Conservation (phyloP, 1,139 yeast genomes). For the Pichia sp. region DNA sequence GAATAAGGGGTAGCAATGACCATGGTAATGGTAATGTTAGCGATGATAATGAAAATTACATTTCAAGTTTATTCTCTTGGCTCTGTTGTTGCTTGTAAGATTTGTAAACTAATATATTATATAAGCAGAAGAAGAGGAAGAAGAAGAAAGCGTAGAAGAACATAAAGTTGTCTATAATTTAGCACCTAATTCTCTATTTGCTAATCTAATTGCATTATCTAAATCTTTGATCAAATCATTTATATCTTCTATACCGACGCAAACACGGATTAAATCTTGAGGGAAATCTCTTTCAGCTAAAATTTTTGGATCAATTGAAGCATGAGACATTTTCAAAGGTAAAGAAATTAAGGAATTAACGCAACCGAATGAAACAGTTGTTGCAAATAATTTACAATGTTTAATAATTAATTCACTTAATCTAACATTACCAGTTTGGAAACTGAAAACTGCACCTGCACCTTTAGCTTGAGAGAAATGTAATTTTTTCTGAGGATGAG, state of each 20-base stretch:
- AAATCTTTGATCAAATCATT: conserved; percentile 67
- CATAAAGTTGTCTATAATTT: conserved; percentile 3
- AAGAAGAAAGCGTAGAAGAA: too few relatives aligned
- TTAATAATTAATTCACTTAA: conserved; percentile 71
- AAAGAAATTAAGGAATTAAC: conserved; percentile 84
- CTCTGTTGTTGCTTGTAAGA: conserved; percentile 9
- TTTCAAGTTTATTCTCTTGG: conserved; percentile 5
- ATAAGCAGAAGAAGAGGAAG: not conserved
- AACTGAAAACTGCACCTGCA: conserved; percentile 81
- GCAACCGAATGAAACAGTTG: conserved; percentile 91
- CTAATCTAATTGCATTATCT: conserved; percentile 56
- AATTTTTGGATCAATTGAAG: conserved; percentile 84
- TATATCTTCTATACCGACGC: conserved; percentile 76
- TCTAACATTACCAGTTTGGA: conserved; percentile 74
- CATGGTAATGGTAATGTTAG: not conserved
- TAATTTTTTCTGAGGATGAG: conserved; percentile 74
- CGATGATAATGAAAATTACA: conserved; percentile 1
- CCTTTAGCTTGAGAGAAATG: conserved; percentile 77
- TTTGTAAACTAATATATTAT: not conserved
- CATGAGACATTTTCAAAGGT: conserved; percentile 96
- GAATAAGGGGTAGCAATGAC: not conserved
- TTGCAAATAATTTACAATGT: conserved; percentile 66
- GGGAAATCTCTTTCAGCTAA: conserved; percentile 86
- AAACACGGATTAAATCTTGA: conserved; percentile 80
- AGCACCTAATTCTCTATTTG: conserved; percentile 24